A percentile compares a stretch with the other conserved stretches of the same genome.
phyloP scores from a whole-genome alignment of 495 filamentous ascomycete genomes.

The Aspergillus leporis region DNA sequence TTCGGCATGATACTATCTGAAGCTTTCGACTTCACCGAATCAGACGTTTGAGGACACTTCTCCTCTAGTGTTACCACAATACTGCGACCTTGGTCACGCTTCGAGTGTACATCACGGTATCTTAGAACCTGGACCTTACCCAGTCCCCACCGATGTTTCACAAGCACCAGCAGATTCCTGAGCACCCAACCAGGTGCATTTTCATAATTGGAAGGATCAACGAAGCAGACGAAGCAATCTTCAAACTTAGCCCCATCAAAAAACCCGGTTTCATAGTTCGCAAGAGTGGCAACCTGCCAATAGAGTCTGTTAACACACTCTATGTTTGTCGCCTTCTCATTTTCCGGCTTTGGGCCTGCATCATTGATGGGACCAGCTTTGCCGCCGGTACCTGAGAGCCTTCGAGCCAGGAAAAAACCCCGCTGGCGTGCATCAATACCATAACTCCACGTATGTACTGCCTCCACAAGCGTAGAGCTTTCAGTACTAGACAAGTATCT shows the following conservation, averaged over 20 bases:
- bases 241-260: constrained; percentile 67
- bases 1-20: constrained; percentile 65
- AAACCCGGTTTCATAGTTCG: constrained; percentile 82
- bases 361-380: neutral
- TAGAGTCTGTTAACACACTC: neutral
- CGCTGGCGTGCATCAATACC: constrained; percentile 75
- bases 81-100: constrained; percentile 76
- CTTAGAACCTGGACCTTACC: constrained; percentile 81
- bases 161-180: constrained; percentile 81
- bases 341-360: neutral
- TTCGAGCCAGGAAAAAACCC: constrained; percentile 92
- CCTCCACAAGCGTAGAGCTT: constrained; percentile 70
- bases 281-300: constrained; percentile 76
- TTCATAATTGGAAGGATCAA: constrained; percentile 87
- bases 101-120: constrained; percentile 78
- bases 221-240: constrained; percentile 82
- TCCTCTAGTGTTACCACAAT: constrained; percentile 70
- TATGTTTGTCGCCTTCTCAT: neutral
- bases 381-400: constrained; percentile 35
- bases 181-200: constrained; percentile 89
- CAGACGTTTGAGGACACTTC: constrained; percentile 30
- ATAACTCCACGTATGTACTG: constrained; percentile 84
- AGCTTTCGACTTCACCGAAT: constrained; percentile 27
- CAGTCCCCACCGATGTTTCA: constrained; percentile 79
- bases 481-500: constrained; percentile 62